Evolutionary conservation across 345 rosid species (phyloP).

Genomic region (thale cress (Arabidopsis thaliana)): DNA sequence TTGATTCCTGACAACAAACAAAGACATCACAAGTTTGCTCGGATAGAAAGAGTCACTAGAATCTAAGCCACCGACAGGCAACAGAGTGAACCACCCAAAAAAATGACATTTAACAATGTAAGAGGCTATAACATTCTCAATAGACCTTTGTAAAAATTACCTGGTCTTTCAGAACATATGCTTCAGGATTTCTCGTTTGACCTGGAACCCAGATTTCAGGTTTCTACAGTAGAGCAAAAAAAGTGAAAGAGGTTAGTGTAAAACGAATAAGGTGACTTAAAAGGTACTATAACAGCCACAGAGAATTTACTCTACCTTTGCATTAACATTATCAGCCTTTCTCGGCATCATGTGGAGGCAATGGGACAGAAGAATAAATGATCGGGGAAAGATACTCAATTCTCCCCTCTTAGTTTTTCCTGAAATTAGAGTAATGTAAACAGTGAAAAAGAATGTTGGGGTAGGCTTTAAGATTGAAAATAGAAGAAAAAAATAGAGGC

Average conservation of each 20-base stretch:
- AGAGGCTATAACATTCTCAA: not conserved
- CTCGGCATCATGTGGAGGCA: constrained; percentile 98
- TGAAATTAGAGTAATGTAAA: constrained; percentile 31
- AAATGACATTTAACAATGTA: constrained; percentile 8
- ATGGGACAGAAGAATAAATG: constrained; percentile 72
- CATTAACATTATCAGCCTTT: constrained; percentile 47
- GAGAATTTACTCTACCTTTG: constrained; percentile 53
- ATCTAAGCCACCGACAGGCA: not conserved
- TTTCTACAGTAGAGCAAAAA: constrained; percentile 54
- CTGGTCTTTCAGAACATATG: constrained; percentile 88
- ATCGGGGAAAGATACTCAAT: constrained; percentile 76
- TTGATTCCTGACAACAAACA: constrained; percentile 65
- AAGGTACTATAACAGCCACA: constrained; percentile 2
- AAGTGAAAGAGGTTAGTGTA: constrained; percentile 23
- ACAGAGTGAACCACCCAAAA: constrained; percentile 3
- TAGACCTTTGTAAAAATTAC: constrained; percentile 45
- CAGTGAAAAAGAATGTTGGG: not conserved
- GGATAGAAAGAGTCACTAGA: not conserved
- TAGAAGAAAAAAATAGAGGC: not conserved
- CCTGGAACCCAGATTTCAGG: constrained; percentile 75
- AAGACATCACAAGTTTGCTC: constrained; percentile 18
- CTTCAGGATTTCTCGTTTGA: constrained; percentile 75
- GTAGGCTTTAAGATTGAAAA: not conserved
- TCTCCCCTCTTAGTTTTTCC: constrained; percentile 97
- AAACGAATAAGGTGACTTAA: not conserved